Evolutionary conservation across 345 rosid species (phyloP).

Genomic region (Barbarea vulgaris): DNA sequence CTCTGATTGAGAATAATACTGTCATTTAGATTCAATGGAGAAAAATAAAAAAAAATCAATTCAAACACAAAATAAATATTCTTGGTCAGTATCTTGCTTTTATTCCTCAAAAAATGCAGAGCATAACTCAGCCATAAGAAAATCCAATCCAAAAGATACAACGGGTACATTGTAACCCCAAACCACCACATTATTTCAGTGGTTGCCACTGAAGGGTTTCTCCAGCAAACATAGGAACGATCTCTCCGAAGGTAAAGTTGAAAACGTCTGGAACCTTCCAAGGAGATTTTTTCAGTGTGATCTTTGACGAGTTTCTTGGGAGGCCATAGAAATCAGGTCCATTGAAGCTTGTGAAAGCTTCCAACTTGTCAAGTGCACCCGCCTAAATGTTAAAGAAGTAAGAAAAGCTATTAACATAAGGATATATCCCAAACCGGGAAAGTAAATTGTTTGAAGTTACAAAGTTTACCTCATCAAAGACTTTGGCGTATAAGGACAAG

Average conservation of each 20-base stretch:
- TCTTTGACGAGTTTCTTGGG: slow-evolving; percentile 75
- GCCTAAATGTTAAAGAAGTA: slow-evolving; percentile 47
- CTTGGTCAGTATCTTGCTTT: slow-evolving; percentile 28
- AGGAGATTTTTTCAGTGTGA: slow-evolving; percentile 59
- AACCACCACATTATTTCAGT: slow-evolving; percentile 22
- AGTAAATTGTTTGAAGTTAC: slow-evolving; percentile 5
- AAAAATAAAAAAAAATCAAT: not conserved
- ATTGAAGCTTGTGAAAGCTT: slow-evolving; percentile 91
- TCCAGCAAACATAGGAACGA: slow-evolving; percentile 90
- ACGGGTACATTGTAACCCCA: not conserved
- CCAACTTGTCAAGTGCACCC: slow-evolving; percentile 89
- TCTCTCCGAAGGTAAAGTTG: slow-evolving; percentile 72
- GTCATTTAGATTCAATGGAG: slow-evolving; percentile 20
- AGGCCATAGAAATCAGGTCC: slow-evolving; percentile 97
- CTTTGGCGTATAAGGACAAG: slow-evolving; percentile 68
- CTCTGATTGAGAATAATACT: slow-evolving; percentile 20
- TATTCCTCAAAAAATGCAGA: slow-evolving; percentile 29
- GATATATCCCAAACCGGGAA: not conserved
- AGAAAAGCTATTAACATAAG: not conserved
- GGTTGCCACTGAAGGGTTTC: slow-evolving; percentile 72
- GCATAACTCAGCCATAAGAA: slow-evolving; percentile 5
- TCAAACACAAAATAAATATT: slow-evolving; percentile 12
- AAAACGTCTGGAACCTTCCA: slow-evolving; percentile 82
- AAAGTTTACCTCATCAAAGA: slow-evolving; percentile 70
- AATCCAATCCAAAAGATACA: slow-evolving; percentile 21